phyloP scores from a whole-genome alignment of 108 stramenopile genomes.

The Schizochytrium sp. region DNA sequence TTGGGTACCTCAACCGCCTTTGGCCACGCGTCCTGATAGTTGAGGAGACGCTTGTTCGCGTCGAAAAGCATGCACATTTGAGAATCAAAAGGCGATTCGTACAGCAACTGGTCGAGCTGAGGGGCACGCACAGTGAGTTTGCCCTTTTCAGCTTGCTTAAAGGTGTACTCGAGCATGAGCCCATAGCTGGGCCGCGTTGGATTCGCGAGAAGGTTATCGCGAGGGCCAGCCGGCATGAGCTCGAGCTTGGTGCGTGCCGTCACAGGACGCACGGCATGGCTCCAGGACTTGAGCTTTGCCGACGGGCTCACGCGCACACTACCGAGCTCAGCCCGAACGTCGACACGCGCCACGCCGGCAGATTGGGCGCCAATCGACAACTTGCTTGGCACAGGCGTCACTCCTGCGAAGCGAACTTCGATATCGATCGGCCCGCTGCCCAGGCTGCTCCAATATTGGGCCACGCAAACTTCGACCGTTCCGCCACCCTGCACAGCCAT shows the following conservation, averaged over 20 bases:
- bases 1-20: slow-evolving; percentile 7
- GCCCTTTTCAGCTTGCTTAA: slow-evolving; percentile 28
- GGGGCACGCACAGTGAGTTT: slow-evolving; percentile 27
- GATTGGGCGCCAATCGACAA: not conserved
- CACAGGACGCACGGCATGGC: not conserved
- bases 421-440: slow-evolving; percentile 18
- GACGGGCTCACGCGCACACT: not conserved
- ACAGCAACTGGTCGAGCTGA: slow-evolving; percentile 34
- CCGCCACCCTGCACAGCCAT: slow-evolving; percentile 28
- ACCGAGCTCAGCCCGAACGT: not conserved
- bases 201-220: slow-evolving; percentile 26
- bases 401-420: not conserved
- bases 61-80: slow-evolving; percentile 44
- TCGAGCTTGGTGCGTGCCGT: not conserved
- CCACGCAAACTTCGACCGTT: slow-evolving; percentile 37
- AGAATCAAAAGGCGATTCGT: slow-evolving; percentile 36
- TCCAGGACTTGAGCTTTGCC: not conserved
- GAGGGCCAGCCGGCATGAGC: not conserved
- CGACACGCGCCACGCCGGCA: not conserved
- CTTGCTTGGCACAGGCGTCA: not conserved
- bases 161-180: slow-evolving; percentile 39
- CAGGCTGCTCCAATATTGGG: slow-evolving; percentile 43
- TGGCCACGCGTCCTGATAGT: slow-evolving; percentile 41
- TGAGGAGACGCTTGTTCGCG: slow-evolving; percentile 36
- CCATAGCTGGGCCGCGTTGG: slow-evolving; percentile 11